Evolutionary conservation across 1,284 basidiomycete genomes (phyloP).

Genomic region (Microbotryum intermedium): DNA sequence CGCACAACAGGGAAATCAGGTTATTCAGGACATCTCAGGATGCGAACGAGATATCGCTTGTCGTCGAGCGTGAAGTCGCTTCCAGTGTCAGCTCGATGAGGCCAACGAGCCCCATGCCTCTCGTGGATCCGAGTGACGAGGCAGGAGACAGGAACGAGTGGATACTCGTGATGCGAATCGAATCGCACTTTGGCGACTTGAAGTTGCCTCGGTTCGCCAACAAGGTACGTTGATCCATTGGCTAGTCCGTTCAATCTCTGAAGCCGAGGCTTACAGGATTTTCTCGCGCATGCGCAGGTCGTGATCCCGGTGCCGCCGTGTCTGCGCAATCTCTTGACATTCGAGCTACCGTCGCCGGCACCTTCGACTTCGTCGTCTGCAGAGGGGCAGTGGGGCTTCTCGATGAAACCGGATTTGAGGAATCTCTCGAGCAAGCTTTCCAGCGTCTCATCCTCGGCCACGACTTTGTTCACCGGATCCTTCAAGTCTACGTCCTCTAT

Average conservation of each 20-base stretch:
- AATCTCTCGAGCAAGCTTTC: neutral
- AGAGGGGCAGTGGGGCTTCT: conserved; percentile 13
- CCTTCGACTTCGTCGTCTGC: neutral
- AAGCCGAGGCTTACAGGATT: neutral
- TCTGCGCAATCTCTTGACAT: conserved; percentile 9
- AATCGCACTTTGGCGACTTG: conserved; percentile 1
- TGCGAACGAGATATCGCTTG: neutral
- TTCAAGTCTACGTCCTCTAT: conserved; percentile 8
- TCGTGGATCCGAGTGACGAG: neutral
- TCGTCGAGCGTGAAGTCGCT: neutral
- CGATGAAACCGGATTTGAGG: conserved; percentile 12
- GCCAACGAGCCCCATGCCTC: neutral
- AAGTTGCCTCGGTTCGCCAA: conserved; percentile 16
- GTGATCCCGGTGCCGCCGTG: conserved; percentile 15
- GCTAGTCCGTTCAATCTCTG: fast-evolving
- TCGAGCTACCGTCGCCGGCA: conserved; percentile 6
- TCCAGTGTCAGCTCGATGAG: neutral
- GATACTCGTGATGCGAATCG: conserved; percentile 11
- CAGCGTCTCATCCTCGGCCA: neutral
- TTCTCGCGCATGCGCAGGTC: conserved; percentile 10
- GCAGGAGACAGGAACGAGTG: neutral
- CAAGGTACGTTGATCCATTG: neutral
- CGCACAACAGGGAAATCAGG: neutral
- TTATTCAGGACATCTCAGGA: neutral
- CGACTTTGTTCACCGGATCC: conserved; percentile 8